Percentiles rank a stretch among this genome's conserved stretches.
These are phyloP conservation scores for Penicillium brevicompactum DNA, from an alignment of 2,329 filamentous ascomycete genomes.

Conservation along the genomic window DNA sequence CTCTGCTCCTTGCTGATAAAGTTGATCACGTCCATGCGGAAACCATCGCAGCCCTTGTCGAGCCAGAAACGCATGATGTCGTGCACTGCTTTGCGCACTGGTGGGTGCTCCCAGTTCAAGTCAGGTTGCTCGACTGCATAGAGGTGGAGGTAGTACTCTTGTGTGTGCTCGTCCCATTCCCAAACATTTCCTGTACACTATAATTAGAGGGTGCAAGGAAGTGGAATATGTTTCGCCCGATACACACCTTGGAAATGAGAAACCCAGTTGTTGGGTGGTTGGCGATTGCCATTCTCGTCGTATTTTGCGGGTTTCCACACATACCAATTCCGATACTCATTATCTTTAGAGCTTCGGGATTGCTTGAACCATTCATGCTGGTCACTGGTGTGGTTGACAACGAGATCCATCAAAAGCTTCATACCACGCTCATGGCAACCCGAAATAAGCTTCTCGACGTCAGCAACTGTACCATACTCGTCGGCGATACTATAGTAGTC, in stretches of 20 bases:
- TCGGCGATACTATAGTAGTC: constrained; percentile 68
- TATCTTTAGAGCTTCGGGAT: constrained; percentile 62
- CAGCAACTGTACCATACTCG: constrained; percentile 67
- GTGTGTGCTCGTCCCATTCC: constrained; percentile 69
- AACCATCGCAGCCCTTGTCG: constrained; percentile 70
- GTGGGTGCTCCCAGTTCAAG: constrained; percentile 79
- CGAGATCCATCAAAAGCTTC: constrained; percentile 72
- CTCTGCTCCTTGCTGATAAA: constrained; percentile 66
- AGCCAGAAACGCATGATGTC: constrained; percentile 79
- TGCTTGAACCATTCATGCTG: constrained; percentile 73
- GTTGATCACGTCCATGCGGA: constrained; percentile 75
- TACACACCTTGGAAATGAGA: constrained; percentile 41
- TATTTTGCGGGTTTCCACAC: constrained; percentile 58
- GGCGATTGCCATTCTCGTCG: constrained; percentile 59
- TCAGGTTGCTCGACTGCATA: constrained; percentile 78
- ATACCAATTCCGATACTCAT: constrained; percentile 70
- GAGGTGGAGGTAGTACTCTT: constrained; percentile 76
- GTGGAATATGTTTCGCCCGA: too few relatives aligned
- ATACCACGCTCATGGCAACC: constrained; percentile 65
- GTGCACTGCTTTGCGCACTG: constrained; percentile 70
- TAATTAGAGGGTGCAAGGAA: too few relatives aligned
- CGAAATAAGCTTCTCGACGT: constrained; percentile 64
- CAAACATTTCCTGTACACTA: constrained; percentile 41
- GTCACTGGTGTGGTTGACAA: constrained; percentile 76
- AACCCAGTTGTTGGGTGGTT: constrained; percentile 77